Percentiles rank a stretch among this genome's conserved stretches.
Evolutionary conservation across 1,139 yeast genomes (phyloP).

Genomic region (Pneumocystis canis): DNA sequence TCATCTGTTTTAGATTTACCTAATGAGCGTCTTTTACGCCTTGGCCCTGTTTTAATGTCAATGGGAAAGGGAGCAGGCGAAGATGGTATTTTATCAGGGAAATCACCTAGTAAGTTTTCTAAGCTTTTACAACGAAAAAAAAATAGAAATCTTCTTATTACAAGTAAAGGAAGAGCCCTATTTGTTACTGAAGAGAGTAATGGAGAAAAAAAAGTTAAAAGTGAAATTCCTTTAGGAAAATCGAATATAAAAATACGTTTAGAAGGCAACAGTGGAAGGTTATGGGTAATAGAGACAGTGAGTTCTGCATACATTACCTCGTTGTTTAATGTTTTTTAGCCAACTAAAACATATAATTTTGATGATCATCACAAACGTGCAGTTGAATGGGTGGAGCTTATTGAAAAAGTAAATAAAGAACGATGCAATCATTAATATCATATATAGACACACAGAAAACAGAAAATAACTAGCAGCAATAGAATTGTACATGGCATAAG

Average conservation of each 20-base stretch:
- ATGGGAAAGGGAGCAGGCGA: neutral
- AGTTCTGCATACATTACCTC: conserved; percentile 1
- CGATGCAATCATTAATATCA: neutral
- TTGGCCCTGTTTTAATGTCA: conserved; percentile 9
- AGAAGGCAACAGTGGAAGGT: conserved; percentile 3
- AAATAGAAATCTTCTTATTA: conserved; percentile 7
- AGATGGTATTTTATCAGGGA: neutral
- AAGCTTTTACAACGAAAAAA: conserved; percentile 9
- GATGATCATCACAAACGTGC: conserved; percentile 9
- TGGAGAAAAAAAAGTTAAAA: conserved; percentile 3
- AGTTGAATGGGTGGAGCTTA: conserved; percentile 9
- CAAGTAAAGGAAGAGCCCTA: conserved; percentile 10
- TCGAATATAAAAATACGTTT: neutral
- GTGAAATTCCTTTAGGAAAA: conserved; percentile 3
- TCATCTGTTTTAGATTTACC: conserved; percentile 20
- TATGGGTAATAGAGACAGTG: conserved; percentile 3
- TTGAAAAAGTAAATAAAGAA: conserved; percentile 7
- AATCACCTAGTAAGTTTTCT: conserved; percentile 4
- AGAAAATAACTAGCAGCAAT: neutral
- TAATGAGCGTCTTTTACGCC: conserved; percentile 16
- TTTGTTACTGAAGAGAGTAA: conserved; percentile 8
- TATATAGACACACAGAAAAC: neutral
- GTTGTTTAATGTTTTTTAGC: conserved; percentile 6
- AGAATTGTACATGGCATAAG: neutral
- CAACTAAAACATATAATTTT: conserved; percentile 8